Evolutionary conservation across 2,329 filamentous ascomycete species (phyloP), one percentile per base, ranked within the genome.

Genomic region (Cladorrhinum sp.): DNA sequence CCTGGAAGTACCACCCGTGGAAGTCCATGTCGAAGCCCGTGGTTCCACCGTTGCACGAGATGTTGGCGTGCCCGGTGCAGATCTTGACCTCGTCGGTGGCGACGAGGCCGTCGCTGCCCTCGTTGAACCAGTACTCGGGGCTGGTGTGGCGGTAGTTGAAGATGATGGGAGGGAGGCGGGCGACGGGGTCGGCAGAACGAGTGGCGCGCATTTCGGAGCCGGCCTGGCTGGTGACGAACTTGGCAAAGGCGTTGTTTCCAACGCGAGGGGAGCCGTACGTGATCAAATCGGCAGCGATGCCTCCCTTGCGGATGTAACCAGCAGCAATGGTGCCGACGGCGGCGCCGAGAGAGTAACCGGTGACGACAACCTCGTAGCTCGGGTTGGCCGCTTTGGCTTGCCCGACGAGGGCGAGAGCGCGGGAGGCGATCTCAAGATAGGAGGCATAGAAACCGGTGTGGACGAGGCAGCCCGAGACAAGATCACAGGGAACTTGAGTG

Each of bases 321-420:
- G 80, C 83, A 0, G 79, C 87, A 3, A 91, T 71, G 6, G 82
- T 84, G 42, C 82, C 85, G 1, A 91, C 76, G 6, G 86, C 86
- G 24, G 78, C 88, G 53, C 88, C 88, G 3, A 91, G 82, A 9
- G 85, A 88, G 76, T 91, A 88, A 36, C 88, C 89, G 0, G 86
- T 86, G n/a, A 81, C 72, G 18, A 87, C 71, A 69, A 89, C 69
- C 51, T 72, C 72, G 75, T 81, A 88, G 53, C 62, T 64, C 1
- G 86, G 84, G 73, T 85, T 73, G 26, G 76, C 71, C 1, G 70
- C 68, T 46, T 70, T 71, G 2, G 83, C 83, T 1, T 71, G 61
- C 20, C 72, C 64, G 21, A 89, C 69, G 57, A 77, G 79, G 1
- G 68, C 65, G 6, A 81, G 65, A 16, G 82, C 78, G 3, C 69